These are phyloP conservation scores for Hypoxylon rubiginosum DNA, from an alignment of 2,329 filamentous ascomycete species.

Conservation along the genomic window DNA sequence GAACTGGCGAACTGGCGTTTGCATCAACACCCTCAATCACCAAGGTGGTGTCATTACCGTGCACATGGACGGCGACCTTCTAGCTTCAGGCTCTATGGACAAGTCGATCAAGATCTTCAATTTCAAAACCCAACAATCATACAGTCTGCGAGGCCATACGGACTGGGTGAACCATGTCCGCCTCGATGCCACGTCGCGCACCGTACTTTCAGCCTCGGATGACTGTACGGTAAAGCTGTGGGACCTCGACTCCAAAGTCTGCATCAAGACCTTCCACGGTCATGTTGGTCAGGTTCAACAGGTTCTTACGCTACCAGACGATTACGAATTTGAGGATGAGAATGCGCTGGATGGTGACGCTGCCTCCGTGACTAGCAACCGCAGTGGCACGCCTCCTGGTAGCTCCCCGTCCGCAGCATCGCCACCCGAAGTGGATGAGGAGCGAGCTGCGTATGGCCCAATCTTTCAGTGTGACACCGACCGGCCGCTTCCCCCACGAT, in stretches of 20 bases:
- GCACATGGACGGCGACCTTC: constrained; percentile 85
- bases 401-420: constrained; percentile 45
- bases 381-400: constrained; percentile 58
- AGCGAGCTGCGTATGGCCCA: constrained; percentile 69
- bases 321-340: constrained; percentile 89
- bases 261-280: constrained; percentile 83
- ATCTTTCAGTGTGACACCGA: constrained; percentile 71
- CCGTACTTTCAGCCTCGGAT: constrained; percentile 92
- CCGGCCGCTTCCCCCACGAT: constrained; percentile 83
- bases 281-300: constrained; percentile 98
- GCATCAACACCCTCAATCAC: constrained; percentile 85
- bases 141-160: constrained; percentile 82
- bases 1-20: constrained; percentile 95
- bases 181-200: constrained; percentile 84
- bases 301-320: constrained; percentile 83
- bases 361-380: constrained; percentile 63
- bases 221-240: constrained; percentile 92
- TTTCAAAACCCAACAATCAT: constrained; percentile 85
- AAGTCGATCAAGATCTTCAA: constrained; percentile 93
- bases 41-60: constrained; percentile 86
- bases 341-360: constrained; percentile 67
- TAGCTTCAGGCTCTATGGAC: constrained; percentile 92
- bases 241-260: constrained; percentile 88
- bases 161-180: constrained; percentile 99
- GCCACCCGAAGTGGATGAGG: constrained; percentile 54